Evolutionary conservation across 2,329 filamentous ascomycete species (phyloP).

Genomic region (Aureobasidium musti): DNA sequence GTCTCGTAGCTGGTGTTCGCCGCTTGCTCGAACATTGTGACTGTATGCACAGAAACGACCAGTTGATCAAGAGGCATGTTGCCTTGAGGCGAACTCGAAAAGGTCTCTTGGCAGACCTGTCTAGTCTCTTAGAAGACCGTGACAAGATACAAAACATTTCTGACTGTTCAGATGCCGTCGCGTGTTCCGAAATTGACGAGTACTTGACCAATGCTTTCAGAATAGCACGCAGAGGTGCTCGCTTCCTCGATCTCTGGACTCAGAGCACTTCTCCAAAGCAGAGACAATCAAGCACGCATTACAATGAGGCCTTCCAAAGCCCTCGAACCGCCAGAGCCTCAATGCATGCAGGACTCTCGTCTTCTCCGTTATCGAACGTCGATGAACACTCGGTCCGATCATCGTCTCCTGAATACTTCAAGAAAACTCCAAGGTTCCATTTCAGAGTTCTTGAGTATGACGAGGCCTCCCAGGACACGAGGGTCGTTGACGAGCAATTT

Average conservation of each 20-base stretch:
- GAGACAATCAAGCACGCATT: not conserved
- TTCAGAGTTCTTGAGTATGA: conserved; percentile 3
- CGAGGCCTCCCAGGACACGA: not conserved
- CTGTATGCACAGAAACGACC: conserved; percentile 80
- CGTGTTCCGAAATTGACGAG: conserved; percentile 81
- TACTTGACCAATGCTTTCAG: conserved; percentile 93
- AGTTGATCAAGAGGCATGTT: conserved; percentile 73
- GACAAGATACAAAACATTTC: conserved; percentile 77
- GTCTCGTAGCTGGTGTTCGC: conserved; percentile 88
- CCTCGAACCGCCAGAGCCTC: conserved; percentile 5
- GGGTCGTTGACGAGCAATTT: conserved; percentile 5
- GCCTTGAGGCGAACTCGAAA: conserved; percentile 79
- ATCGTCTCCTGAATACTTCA: not conserved
- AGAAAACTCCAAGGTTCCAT: conserved; percentile 6
- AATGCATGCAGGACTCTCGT: not conserved
- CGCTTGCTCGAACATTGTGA: conserved; percentile 85
- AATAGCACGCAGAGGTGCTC: conserved; percentile 86
- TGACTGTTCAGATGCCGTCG: conserved; percentile 55
- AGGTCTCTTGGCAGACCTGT: conserved; percentile 83
- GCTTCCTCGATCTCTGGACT: conserved; percentile 84
- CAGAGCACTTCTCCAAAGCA: conserved; percentile 43
- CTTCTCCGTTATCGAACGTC: conserved; percentile 44
- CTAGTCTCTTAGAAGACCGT: conserved; percentile 82
- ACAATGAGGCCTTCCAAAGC: not conserved
- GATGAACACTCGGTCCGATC: not conserved